Base-by-base conservation (phyloP, 2,329 filamentous ascomycete species). In the Rutstroemia sydowiana region DNA sequence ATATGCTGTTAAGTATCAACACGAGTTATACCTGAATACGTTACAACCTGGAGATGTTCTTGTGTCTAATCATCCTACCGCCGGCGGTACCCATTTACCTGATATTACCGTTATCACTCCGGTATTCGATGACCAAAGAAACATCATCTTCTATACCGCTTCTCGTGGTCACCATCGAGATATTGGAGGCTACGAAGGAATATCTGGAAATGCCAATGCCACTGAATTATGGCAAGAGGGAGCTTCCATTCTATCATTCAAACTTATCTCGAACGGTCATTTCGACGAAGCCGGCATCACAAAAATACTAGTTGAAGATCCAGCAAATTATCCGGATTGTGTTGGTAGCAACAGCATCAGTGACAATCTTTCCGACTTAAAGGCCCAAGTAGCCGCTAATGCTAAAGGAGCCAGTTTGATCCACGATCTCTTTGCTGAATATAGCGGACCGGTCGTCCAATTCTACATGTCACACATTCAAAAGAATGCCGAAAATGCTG, bases 381-480 rank as follows among this genome's bases (percentile, higher is more conserved):
- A 90, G 66, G 88, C 88, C 0, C 88, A 93, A 65, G 84, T 92
- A 14, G 87, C 88, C 0, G 87, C 88, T 3, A 93, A 95, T 63
- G 82, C 87, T 55, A 89, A 88, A 61, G 88, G 88, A 7, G 90
- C 90, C 62, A 81, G 80, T 32, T 73, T 91, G 16, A 90, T 93
- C 57, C 76, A 77, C 50, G 75, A 76, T 0, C 71, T 92, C 1
- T 89, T 92, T 58, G 75, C 77, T 9, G 87, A 92, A 61, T 91
- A 88, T 59, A 82, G 82, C n/a, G 80, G 34, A 26, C 32, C 16
- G 9, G 20, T 85, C 0, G 87, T 92, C 0, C 82, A 88, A 59
- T 84, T 86, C 63, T 91, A 91, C 68, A 91, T 93, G 88, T 75
- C 77, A 44, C 84, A 78, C 20, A 92, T 93, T 57, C 87, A 92